Evolutionary conservation across 2,329 filamentous ascomycete species (phyloP).

Genomic region (Aspergillus sp.): DNA sequence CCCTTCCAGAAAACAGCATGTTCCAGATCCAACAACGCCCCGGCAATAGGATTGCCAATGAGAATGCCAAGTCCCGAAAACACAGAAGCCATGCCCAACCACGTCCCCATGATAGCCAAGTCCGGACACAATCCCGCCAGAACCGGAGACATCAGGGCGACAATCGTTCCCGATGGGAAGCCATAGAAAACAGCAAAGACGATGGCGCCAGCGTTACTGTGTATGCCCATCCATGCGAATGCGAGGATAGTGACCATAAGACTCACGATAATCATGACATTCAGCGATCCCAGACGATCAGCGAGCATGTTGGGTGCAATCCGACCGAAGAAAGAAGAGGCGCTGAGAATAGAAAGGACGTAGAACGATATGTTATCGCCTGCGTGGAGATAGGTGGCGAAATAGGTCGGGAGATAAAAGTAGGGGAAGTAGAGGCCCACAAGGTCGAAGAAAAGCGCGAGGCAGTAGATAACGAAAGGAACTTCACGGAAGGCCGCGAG

Average conservation of each 20-base stretch:
- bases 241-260: slow-evolving; percentile 32
- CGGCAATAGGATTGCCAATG: slow-evolving; percentile 28
- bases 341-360: slow-evolving; percentile 62
- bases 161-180: slow-evolving; percentile 43
- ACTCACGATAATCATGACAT: slow-evolving; percentile 36
- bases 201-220: slow-evolving; percentile 29
- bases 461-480: slow-evolving; percentile 41
- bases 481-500: slow-evolving; percentile 38
- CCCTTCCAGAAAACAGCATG: not conserved
- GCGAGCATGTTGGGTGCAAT: slow-evolving; percentile 53
- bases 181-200: slow-evolving; percentile 41
- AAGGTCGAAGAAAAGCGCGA: slow-evolving; percentile 45
- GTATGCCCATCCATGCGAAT: slow-evolving; percentile 38
- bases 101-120: slow-evolving; percentile 37
- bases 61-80: slow-evolving; percentile 25
- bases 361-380: slow-evolving; percentile 55
- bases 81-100: slow-evolving; percentile 45
- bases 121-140: slow-evolving; percentile 36
- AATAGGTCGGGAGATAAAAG: slow-evolving; percentile 58
- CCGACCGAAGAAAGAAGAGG: slow-evolving; percentile 53
- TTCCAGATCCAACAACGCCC: slow-evolving; percentile 15
- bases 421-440: slow-evolving; percentile 51
- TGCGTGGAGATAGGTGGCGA: slow-evolving; percentile 47
- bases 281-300: slow-evolving; percentile 53
- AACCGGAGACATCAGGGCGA: slow-evolving; percentile 42